phyloP scores from a whole-genome alignment of 2,329 filamentous ascomycete species.

The Stemphylium lycopersici region DNA sequence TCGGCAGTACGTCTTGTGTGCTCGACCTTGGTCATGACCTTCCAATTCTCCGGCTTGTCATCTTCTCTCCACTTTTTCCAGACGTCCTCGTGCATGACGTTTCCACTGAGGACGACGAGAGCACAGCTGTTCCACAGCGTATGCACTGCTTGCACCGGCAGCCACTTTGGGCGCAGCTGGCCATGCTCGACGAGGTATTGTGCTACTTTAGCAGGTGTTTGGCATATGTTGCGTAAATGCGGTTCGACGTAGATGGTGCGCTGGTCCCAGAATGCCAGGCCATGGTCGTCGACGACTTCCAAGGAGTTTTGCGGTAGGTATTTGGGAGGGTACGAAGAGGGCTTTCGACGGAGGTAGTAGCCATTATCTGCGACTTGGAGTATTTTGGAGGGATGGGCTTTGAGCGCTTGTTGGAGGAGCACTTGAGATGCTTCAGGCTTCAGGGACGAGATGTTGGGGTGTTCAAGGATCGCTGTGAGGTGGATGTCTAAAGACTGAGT shows the following conservation, averaged over 20 bases:
- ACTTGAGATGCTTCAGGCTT: conserved; percentile 41
- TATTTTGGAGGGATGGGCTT: conserved; percentile 18
- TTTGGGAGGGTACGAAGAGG: conserved; percentile 36
- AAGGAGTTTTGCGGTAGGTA: conserved; percentile 39
- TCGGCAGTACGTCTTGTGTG: conserved; percentile 40
- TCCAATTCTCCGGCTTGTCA: conserved; percentile 41
- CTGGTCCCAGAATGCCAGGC: conserved; percentile 44
- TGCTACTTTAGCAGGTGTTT: conserved; percentile 39
- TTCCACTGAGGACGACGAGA: conserved; percentile 44
- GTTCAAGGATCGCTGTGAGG: conserved; percentile 39
- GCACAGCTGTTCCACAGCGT: conserved; percentile 42
- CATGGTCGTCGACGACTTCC: conserved; percentile 33
- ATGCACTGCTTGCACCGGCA: conserved; percentile 44
- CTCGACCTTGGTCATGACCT: conserved; percentile 45
- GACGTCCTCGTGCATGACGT: conserved; percentile 36
- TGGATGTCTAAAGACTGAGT: conserved; percentile 35
- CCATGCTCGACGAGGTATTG: conserved; percentile 41
- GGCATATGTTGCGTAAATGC: conserved; percentile 39
- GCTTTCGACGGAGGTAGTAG: conserved; percentile 40
- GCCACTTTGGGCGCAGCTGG: conserved; percentile 38
- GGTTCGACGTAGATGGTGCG: conserved; percentile 48
- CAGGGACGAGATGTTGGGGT: conserved; percentile 36
- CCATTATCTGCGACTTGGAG: conserved; percentile 36
- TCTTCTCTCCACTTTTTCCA: conserved; percentile 41
- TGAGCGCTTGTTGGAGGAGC: conserved; percentile 37